A percentile compares a stretch with the other conserved stretches of the same genome.
These are phyloP conservation scores for Plasmodium cynomolgi DNA, from an alignment of 169 alveolate species.

Conservation along the genomic window DNA sequence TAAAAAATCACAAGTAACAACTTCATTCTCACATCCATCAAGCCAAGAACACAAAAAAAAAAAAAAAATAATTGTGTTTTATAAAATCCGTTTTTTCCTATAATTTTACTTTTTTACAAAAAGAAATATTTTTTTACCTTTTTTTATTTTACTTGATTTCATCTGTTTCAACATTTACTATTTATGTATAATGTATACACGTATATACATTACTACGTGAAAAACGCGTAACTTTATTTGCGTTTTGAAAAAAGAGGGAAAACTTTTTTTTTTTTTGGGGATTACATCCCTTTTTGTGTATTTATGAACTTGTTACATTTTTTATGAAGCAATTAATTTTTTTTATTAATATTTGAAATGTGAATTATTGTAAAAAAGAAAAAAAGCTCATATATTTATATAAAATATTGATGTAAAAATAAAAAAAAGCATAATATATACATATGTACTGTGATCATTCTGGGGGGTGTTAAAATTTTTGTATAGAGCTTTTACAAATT, in stretches of 20 bases:
- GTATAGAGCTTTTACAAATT: slow-evolving; percentile 43
- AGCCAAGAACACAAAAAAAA: not conserved
- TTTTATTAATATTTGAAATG: slow-evolving; percentile 9
- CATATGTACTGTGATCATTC: slow-evolving; percentile 6
- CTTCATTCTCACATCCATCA: not conserved
- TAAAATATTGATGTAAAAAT: not conserved
- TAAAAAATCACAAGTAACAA: not conserved
- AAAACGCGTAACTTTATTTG: slow-evolving; percentile 2
- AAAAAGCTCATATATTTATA: slow-evolving; percentile 13
- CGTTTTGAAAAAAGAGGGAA: slow-evolving; percentile 11
- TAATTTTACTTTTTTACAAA: slow-evolving; percentile 17
- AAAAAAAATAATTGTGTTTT: not conserved
- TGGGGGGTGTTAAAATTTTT: not conserved
- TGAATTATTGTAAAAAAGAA: not conserved
- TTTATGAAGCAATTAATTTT: slow-evolving; percentile 36
- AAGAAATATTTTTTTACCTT: not conserved
- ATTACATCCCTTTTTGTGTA: slow-evolving; percentile 20
- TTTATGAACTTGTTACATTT: slow-evolving; percentile 21
- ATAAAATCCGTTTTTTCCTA: slow-evolving; percentile 13
- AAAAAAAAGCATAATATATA: not conserved
- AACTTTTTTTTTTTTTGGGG: not conserved
- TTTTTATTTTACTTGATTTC: not conserved
- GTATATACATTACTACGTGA: not conserved
- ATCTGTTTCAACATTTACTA: not conserved
- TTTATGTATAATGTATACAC: not conserved